Base-by-base conservation (phyloP, 495 filamentous ascomycete genomes). In the Collariella sp. region DNA sequence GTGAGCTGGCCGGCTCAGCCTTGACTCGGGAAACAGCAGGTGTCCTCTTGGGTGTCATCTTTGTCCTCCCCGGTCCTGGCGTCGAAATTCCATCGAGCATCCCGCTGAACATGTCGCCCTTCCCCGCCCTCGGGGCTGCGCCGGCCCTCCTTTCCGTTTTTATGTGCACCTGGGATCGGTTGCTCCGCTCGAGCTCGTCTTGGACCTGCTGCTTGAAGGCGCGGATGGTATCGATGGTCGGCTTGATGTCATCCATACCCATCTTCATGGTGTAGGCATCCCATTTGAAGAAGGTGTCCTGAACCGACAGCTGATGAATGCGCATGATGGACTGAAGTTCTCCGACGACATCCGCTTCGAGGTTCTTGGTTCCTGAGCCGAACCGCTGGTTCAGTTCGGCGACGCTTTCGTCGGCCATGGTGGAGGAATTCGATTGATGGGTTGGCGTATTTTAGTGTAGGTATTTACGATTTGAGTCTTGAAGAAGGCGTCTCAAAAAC, bases 281-380 rank as follows among this genome's bases (percentile, higher is more conserved):
- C 93, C 93, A 98, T 79, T 96, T 95, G 80, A 83, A 96, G 66
- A 86, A 95, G 16, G 96, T 76, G 61, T 98, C 91, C 64, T 96
- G 80, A 23, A 80, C 75, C 26, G 79, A 74, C 52, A 96, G 78
- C 18, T 79, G 77, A 68, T 95, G 87, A 16, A 96, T 72, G 46
- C 84, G 83, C 67, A 93, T 79, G 59, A 96, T 94, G 24, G 86
- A 90, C 61, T 83, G 78, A 38, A 98, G 74, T 68, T 96, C 91
- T 19, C 76, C 70, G 36, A 86, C 70, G 44, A 96, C 76, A 68
- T 95, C 88, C 50, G 83, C 73, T 42, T 84, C 76, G 10, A 91
- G 72, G 7, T 62, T 46, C 62, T 69, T 62, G 54, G 63, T 55
- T 24, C 79, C 78, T 39, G 74, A 67, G 19, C 75, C 77, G 69